Conservation (phyloP, 176 grass and related monocot species). For the Oryza longistaminata region DNA sequence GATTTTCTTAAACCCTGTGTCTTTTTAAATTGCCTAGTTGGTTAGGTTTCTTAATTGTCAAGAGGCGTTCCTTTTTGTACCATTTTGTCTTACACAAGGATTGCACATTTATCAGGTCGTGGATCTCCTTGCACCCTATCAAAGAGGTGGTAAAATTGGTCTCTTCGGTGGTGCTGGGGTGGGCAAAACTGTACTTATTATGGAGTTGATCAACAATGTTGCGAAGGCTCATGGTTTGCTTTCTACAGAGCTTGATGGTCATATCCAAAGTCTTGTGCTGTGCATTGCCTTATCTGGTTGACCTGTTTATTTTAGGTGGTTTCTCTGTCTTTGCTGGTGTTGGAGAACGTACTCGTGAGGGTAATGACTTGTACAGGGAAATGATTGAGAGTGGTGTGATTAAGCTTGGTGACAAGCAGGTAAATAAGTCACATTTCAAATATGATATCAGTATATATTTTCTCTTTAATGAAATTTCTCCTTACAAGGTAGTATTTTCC, state of each 20-base stretch:
- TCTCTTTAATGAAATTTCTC: slow-evolving; percentile 23
- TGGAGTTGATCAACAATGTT: slow-evolving; percentile 96
- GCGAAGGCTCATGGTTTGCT: slow-evolving; percentile 90
- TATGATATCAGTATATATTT: not conserved
- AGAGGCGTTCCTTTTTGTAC: not conserved
- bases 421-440: slow-evolving; percentile 22
- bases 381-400: slow-evolving; percentile 99
- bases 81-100: slow-evolving; percentile 19
- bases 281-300: slow-evolving; percentile 24
- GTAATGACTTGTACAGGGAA: slow-evolving; percentile 96
- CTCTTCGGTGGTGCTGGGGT: slow-evolving; percentile 96
- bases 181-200: slow-evolving; percentile 97
- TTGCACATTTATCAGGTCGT: slow-evolving; percentile 65
- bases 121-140: slow-evolving; percentile 96
- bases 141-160: slow-evolving; percentile 98
- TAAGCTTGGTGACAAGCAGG: slow-evolving; percentile 95
- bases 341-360: slow-evolving; percentile 91
- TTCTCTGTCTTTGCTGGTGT: slow-evolving; percentile 98
- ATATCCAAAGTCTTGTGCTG: slow-evolving; percentile 26
- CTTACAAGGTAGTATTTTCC: slow-evolving; percentile 30
- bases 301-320: slow-evolving; percentile 64
- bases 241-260: not conserved
- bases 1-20: not conserved
- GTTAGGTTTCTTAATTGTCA: not conserved
- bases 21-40: not conserved